Percentiles rank a stretch among this genome's conserved stretches.
Evolutionary conservation across 768 basidiomycete species (phyloP).

Genomic region (Mrakia gelida): DNA sequence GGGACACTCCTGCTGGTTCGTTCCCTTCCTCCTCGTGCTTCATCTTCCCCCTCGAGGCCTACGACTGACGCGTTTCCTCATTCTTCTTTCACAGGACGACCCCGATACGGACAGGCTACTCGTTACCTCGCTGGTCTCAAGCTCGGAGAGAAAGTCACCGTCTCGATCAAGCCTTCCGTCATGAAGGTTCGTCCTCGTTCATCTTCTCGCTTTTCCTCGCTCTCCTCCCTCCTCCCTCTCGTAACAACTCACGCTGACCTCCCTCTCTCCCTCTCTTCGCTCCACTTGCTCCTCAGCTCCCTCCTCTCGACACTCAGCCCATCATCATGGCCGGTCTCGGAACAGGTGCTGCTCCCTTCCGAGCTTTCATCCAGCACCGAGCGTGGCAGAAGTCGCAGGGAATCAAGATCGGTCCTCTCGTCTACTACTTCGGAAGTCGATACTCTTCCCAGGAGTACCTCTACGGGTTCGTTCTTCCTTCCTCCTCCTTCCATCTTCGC

Average conservation of each 20-base stretch:
- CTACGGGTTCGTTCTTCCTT: conserved; percentile 56
- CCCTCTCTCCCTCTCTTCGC: too few relatives aligned
- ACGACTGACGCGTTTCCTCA: neutral
- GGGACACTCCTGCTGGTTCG: conserved; percentile 48
- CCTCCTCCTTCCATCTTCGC: neutral
- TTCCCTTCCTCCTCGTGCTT: neutral
- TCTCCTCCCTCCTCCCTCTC: conserved; percentile 29
- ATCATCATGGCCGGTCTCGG: conserved; percentile 98
- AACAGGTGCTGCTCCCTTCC: conserved; percentile 97
- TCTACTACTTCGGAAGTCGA: conserved; percentile 98
- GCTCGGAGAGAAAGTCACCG: conserved; percentile 87
- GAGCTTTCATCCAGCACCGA: conserved; percentile 95
- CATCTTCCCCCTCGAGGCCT: neutral
- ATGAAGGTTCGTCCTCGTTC: conserved; percentile 70
- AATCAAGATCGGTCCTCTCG: conserved; percentile 77
- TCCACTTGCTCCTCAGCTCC: conserved; percentile 63
- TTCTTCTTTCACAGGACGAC: conserved; percentile 50
- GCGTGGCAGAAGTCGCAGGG: conserved; percentile 73
- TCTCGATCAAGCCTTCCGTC: conserved; percentile 96
- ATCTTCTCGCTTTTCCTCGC: neutral
- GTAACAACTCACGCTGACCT: neutral
- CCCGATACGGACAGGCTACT: conserved; percentile 89
- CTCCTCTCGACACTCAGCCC: conserved; percentile 75
- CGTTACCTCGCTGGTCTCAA: conserved; percentile 81
- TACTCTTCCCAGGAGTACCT: conserved; percentile 93